Base-by-base conservation (phyloP, 1,284 basidiomycete genomes). In the Naganishia albida region DNA sequence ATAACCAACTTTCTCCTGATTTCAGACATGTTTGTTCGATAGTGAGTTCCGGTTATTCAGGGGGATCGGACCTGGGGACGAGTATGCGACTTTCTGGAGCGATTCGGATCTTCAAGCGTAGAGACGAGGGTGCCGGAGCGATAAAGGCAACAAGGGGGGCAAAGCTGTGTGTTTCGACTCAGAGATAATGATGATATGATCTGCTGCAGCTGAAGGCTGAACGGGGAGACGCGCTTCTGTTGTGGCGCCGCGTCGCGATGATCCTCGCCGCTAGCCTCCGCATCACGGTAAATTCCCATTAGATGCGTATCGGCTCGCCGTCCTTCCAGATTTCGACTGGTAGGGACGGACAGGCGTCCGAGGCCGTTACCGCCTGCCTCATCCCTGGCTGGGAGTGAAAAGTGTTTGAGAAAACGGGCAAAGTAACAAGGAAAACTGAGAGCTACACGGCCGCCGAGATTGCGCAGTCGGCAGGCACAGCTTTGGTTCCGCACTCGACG, bases 1-100 rank as follows among this genome's bases (percentile, higher is more conserved):
- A 80, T 81, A 65, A 81, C 79, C 67, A 80, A 73, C 70, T 80
- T 80, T 64, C 79, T 73, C 69, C 78, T 77, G 71, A 79, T 80
- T 69, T 80, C 78, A 44, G 67, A 66, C 67, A 68, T 68, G 34
- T 23, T 26, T 54, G 46, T 49, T 60, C 50, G 57, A 23, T 26
- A 34, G 46, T 20, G 34, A 34, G 34, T 34, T 34, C 34, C 34
- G 34, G 34, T 34, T 34, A 34, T 34, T 34, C 34, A 34, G 34
- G 6, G 34, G 34, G 34, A 34, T 34, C 34, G 34, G 34, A n/a
- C n/a, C n/a, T n/a, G n/a, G n/a, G n/a, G n/a, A 34, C 4, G 34
- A 34, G 34, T 34, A 34, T 34, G 34, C 10, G 34, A 6, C 6
- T 4, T 34, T 34, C 10, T 10, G 6, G 34, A 34, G n/a, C n/a